Conservation (phyloP, 2,329 filamentous ascomycete species). For the Aureobasidium subglaciale region DNA sequence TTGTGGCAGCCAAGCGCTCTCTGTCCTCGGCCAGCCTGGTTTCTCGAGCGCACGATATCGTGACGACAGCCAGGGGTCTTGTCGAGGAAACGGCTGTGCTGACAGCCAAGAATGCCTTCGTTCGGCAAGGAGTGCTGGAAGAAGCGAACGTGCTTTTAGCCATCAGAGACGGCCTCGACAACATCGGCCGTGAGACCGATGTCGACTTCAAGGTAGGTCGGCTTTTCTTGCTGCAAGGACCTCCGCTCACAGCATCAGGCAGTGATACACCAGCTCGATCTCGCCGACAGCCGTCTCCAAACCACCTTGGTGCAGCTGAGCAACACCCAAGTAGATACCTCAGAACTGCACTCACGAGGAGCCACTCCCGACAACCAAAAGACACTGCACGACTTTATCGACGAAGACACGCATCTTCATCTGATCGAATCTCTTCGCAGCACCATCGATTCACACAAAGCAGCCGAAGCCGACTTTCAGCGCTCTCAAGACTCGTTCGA, state of each 20-base stretch:
- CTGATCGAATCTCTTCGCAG: slow-evolving; percentile 61
- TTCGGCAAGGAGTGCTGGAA: slow-evolving; percentile 36
- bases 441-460: slow-evolving; percentile 65
- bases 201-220: slow-evolving; percentile 36
- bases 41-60: slow-evolving; percentile 78
- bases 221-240: background rate
- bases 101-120: slow-evolving; percentile 42
- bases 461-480: slow-evolving; percentile 53
- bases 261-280: slow-evolving; percentile 59
- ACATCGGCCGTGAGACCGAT: slow-evolving; percentile 35
- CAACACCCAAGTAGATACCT: slow-evolving; percentile 56
- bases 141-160: slow-evolving; percentile 38
- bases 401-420: slow-evolving; percentile 60
- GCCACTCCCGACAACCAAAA: slow-evolving; percentile 38
- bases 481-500: slow-evolving; percentile 61
- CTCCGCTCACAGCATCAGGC: slow-evolving; percentile 27
- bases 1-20: slow-evolving; percentile 80
- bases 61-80: slow-evolving; percentile 64
- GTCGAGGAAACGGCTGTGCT: slow-evolving; percentile 74
- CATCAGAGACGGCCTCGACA: slow-evolving; percentile 36
- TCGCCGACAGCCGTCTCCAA: slow-evolving; percentile 57
- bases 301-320: slow-evolving; percentile 60
- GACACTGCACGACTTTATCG: slow-evolving; percentile 68
- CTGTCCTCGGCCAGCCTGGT: slow-evolving; percentile 72
- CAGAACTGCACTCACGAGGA: slow-evolving; percentile 19